A percentile compares a stretch with the other conserved stretches of the same genome.
Evolutionary conservation across 192 early-diverging fungal species (phyloP).

Genomic region (Coemansia nantahalensis): DNA sequence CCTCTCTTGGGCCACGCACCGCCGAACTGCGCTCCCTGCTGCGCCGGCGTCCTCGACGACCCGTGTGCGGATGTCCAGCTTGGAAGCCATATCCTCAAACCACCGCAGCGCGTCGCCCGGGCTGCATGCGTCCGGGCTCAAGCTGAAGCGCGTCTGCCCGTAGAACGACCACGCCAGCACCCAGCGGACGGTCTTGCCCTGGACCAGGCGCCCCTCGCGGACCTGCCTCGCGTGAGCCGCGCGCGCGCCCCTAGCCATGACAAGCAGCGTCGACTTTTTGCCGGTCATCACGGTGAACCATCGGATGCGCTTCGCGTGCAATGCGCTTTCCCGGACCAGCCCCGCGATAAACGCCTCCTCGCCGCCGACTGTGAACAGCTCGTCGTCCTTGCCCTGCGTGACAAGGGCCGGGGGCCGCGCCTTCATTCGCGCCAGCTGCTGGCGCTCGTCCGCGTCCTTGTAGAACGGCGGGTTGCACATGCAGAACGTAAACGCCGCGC

Average conservation of each 20-base stretch:
- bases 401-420: constrained; percentile 50
- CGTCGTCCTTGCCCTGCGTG: constrained; percentile 58
- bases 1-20: constrained; percentile 12
- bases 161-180: constrained; percentile 46
- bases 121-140: not conserved
- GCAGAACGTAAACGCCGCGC: constrained; percentile 57
- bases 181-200: constrained; percentile 35
- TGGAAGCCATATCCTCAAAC: constrained; percentile 1
- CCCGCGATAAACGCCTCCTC: constrained; percentile 67
- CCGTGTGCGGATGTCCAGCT: constrained; percentile 5
- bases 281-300: constrained; percentile 88
- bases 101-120: not conserved
- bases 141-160: constrained; percentile 10
- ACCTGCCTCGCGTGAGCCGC: constrained; percentile 8
- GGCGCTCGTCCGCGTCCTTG: constrained; percentile 56
- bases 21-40: not conserved
- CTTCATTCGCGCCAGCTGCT: constrained; percentile 55
- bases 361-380: constrained; percentile 81
- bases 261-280: constrained; percentile 52
- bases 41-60: no score
- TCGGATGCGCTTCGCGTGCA: constrained; percentile 34
- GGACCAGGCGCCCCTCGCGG: constrained; percentile 17
- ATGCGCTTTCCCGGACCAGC: constrained; percentile 68
- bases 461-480: constrained; percentile 97
- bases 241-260: constrained; percentile 7